Percentiles rank a stretch among this genome's conserved stretches.
phyloP scores from a whole-genome alignment of 257 asterid genomes.

The Lycium ferocissimum region DNA sequence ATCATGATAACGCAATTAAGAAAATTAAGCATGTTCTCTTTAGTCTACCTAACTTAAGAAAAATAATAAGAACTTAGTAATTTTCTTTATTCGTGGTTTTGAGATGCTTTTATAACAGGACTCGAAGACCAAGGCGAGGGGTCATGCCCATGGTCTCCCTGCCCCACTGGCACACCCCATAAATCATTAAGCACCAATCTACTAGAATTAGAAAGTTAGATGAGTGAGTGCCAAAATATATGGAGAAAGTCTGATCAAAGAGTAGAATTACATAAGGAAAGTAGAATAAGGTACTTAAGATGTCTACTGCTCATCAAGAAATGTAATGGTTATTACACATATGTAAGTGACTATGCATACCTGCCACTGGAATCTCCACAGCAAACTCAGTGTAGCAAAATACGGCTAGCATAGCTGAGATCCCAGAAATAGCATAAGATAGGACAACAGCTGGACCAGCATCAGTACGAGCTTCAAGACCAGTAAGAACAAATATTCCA shows the following conservation, averaged over 20 bases:
- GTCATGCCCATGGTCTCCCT: background rate
- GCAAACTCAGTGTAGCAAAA: conserved; percentile 19
- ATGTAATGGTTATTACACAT: background rate
- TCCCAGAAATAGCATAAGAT: background rate
- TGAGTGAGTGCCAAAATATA: background rate
- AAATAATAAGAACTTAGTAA: background rate
- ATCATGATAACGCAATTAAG: background rate
- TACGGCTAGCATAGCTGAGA: background rate
- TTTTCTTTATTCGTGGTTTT: background rate
- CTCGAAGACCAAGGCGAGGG: background rate
- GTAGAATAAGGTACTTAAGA: background rate
- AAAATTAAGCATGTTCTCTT: background rate
- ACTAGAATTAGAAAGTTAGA: background rate
- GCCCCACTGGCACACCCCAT: background rate
- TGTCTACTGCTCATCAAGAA: background rate
- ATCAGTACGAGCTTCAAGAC: conserved; percentile 7
- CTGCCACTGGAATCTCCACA: conserved; percentile 24
- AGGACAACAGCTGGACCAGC: background rate
- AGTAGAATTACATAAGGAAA: no score
- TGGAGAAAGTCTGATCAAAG: background rate
- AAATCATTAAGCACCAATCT: background rate
- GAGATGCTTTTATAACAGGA: background rate
- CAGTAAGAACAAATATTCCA: conserved; percentile 16
- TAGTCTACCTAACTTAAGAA: background rate
- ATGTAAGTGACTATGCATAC: background rate